Evolutionary conservation across 2,329 filamentous ascomycete genomes (phyloP), one percentile per base, ranked within the genome.

Genomic region (Fusarium setosum): DNA sequence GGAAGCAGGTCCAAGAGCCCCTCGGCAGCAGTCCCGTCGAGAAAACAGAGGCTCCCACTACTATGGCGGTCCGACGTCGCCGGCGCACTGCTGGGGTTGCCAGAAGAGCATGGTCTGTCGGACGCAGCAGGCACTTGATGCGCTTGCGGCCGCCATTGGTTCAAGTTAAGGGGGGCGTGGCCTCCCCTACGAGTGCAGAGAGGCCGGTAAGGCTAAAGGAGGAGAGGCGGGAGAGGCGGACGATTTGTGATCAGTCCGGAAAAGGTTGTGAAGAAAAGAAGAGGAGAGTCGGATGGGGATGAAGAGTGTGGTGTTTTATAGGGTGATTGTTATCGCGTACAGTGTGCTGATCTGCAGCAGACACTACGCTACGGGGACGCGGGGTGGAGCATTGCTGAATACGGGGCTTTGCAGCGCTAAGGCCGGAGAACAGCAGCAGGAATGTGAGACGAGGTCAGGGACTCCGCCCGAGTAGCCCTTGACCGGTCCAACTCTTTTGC

Each of bases 121-220:
- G 52, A 38, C 32, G 32, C 70, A 70, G 8, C 1, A 17, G 26
- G 63, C 24, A 9, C 52, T n/a, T 6, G 64, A 35, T 61, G 68
- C 38, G 24, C 52, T 26, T n/a, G 57, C 29, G 52, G 62, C 60
- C n/a, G 2, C 58, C 70, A 72, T 72, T 69, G 68, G 59, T 72
- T 71, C 70, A 72, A 70, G 69, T 69, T 72, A 65, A 41, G 64
- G 68, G 64, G 65, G 69, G 42, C 18, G 51, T 63, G 67, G 69
- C 69, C 69, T 72, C 65, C 69, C 69, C 67, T 71, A 67, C 58
- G 49, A 38, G 15, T 54, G 54, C 60, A 65, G 69, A 70, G 63
- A 65, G 69, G 69, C 69, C 70, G 55, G 45, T 21, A 57, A 61
- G 65, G 69, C 60, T 58, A 32, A 20, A 34, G 34, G 24, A 20